These are phyloP conservation scores for Wallemia mellicola DNA, from an alignment of 1,284 basidiomycete genomes.

Conservation along the genomic window DNA sequence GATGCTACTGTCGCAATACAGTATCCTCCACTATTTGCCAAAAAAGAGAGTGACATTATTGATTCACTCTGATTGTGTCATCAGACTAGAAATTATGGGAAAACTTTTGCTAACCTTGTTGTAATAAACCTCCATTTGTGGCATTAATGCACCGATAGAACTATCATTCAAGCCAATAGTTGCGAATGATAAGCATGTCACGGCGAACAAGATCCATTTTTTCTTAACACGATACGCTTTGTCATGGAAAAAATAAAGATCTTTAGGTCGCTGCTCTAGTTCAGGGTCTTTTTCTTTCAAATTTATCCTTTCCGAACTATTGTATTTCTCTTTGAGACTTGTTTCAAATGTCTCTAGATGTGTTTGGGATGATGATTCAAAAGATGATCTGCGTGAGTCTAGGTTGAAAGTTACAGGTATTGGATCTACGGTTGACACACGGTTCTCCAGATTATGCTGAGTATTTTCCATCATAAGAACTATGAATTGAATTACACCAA, in stretches of 20 bases:
- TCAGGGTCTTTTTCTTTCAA: too few relatives aligned
- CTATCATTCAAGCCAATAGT: neutral
- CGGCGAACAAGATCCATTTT: neutral
- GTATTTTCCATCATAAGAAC: too few relatives aligned
- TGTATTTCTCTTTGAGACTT: too few relatives aligned
- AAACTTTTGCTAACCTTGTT: neutral
- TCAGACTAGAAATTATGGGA: neutral
- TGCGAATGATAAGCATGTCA: neutral
- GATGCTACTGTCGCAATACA: neutral
- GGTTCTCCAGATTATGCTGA: too few relatives aligned
- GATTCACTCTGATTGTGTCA: neutral
- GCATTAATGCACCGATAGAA: neutral
- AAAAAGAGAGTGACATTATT: neutral
- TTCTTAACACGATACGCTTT: neutral
- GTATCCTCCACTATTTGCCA: neutral
- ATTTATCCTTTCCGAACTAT: too few relatives aligned
- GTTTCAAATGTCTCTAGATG: too few relatives aligned
- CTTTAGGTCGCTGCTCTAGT: neutral
- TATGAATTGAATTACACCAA: too few relatives aligned
- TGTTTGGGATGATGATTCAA: too few relatives aligned
- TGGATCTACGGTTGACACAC: too few relatives aligned
- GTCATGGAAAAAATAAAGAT: neutral
- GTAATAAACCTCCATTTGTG: neutral
- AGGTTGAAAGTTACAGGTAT: too few relatives aligned
- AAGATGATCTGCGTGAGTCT: too few relatives aligned